Evolutionary conservation across 2,329 filamentous ascomycete genomes (phyloP), one percentile per base, ranked within the genome.

Genomic region (Fusarium phyllophilum): DNA sequence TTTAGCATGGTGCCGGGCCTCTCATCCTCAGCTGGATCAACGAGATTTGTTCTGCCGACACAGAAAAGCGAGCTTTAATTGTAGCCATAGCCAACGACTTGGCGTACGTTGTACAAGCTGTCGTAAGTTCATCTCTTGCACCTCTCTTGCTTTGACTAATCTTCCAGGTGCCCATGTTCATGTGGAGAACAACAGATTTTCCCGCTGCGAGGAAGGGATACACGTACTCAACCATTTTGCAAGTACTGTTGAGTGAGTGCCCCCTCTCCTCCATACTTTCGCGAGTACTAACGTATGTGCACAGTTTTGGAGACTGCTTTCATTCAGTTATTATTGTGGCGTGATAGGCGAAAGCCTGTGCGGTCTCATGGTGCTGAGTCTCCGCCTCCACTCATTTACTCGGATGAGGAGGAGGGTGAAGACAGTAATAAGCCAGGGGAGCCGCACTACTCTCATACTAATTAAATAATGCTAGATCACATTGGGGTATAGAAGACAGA

Each of bases 21-120:
- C 55, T 77, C 6, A 76, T 76, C 22, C 62, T 77, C 7, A 75
- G 74, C 13, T 77, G 74, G 74, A 75, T 76, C 17, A 76, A 76
- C n/a, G 74, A 77, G 24, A 75, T 76, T 1, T 75, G 74, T 39
- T 62, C 63, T 1, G 55, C 57, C 6, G 75, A 77, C 34, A 77
- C 75, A 0, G 75, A 77, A 41, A 76, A 76, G 34, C 64, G 72
- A 55, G 74, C 69, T 4, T 12, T 77, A 1, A 45, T 77, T 3
- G 74, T 77, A 3, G 66, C 52, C 5, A 26, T 49, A 11, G 66
- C 60, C 38, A 70, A 70, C 9, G 66, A 70, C 39, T 44, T 70
- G 0, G 66, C 68, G 11, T 76, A 76, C 33, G 73, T 70, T 7
- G 68, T 76, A 1, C 74, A 76, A 22, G 74, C 74, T 14, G 42